Evolutionary conservation across 768 basidiomycete species (phyloP), one percentile per base, ranked within the genome.

Genomic region (Mycena albidolilacea): DNA sequence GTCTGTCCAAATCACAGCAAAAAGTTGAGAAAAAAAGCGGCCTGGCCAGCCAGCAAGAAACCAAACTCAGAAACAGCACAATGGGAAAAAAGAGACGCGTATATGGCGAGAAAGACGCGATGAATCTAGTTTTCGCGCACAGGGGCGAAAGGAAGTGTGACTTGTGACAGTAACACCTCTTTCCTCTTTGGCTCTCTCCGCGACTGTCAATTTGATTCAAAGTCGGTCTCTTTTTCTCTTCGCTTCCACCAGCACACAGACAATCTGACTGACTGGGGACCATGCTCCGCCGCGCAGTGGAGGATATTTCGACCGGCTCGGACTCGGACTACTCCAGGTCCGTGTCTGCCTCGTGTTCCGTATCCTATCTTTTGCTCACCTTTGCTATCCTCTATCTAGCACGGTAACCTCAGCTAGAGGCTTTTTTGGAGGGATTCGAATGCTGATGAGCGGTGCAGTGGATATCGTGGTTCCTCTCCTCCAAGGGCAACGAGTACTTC

Each of bases 401-500:
- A 85, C 86, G 78, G 86, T 87, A 82, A 72, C 79, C 23, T 23
- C 19, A n/a, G 54, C 21, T 52, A 7, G 48, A 39, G 41, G n/a
- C 14, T 15, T 1, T 30, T 71, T 43, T 23, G 30, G 30, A 3
- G 30, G 30, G 30, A 30, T 30, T 30, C 4, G 30, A 3, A 30
- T 30, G 30, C 30, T 30, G 2, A 30, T 30, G 30, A 30, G 65
- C 69, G 61, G 41, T 44, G 62, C 75, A 97, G 95, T 98, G 97
- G 97, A 97, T 97, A 77, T 96, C 96, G 5, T 98, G 97, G 97
- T 98, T 98, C 79, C 86, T 98, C 7, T 95, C 95, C 23, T 97
- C 96, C 21, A 98, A 98, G 81, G 97, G 98, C 70, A 99, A 99
- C 81, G 98, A 99, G 85, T 99, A 99, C 86, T 99, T 98, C 79